A percentile compares a stretch with the other conserved stretches of the same genome.
These are phyloP conservation scores for Aureobasidium pullulans DNA, from an alignment of 2,329 filamentous ascomycete species.

Conservation along the genomic window DNA sequence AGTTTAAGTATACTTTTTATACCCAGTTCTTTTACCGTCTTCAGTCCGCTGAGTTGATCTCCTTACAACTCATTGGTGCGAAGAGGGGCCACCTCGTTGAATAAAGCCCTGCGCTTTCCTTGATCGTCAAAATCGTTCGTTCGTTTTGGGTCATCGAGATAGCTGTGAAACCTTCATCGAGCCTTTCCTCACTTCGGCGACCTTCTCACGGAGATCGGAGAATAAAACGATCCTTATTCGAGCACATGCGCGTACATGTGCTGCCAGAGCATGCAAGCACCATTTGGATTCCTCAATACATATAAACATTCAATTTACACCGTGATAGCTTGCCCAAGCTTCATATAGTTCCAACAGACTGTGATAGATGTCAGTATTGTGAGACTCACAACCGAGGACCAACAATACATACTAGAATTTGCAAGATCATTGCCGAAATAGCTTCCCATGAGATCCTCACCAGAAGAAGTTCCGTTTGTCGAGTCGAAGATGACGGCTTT, in stretches of 20 bases:
- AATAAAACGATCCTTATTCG: too few species aligned
- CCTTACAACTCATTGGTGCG: too few species aligned
- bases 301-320: neutral
- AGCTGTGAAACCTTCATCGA: too few species aligned
- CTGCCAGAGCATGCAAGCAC: too few species aligned
- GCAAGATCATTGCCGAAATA: conserved; percentile 64
- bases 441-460: conserved; percentile 54
- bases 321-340: neutral
- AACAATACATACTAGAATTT: neutral
- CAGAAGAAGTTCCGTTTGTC: conserved; percentile 49
- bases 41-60: neutral
- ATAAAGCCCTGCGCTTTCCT: too few species aligned
- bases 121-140: too few species aligned
- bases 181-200: too few species aligned
- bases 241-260: too few species aligned
- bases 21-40: neutral
- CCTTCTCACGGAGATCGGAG: too few species aligned
- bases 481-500: conserved; percentile 58
- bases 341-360: conserved; percentile 11
- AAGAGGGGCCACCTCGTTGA: too few species aligned
- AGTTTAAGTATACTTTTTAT: neutral
- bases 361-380: neutral
- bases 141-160: too few species aligned
- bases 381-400: neutral
- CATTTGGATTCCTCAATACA: neutral